These are phyloP conservation scores for Penicillium subrubescens DNA, from an alignment of 495 filamentous ascomycete species.

Conservation along the genomic window DNA sequence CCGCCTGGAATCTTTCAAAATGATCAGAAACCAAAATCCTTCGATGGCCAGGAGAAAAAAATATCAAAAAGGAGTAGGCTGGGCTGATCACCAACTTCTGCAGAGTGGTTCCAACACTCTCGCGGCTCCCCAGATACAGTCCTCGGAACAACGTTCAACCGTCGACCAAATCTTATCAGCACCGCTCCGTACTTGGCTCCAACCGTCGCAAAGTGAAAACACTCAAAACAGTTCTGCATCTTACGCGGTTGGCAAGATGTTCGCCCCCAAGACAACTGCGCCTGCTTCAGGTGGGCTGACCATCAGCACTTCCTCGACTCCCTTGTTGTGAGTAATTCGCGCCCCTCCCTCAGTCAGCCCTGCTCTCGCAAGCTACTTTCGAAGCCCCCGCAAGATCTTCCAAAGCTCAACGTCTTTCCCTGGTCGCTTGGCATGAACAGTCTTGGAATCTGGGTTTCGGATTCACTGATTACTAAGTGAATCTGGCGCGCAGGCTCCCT, in stretches of 20 bases:
- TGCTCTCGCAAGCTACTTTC: background rate
- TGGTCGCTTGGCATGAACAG: background rate
- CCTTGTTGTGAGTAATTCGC: slow-evolving; percentile 62
- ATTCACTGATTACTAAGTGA: background rate
- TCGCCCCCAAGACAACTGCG: slow-evolving; percentile 63
- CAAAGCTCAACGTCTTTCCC: background rate
- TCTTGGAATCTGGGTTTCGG: background rate
- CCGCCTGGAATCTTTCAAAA: background rate
- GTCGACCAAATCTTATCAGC: slow-evolving; percentile 30
- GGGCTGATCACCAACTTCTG: background rate
- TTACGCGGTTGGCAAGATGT: slow-evolving; percentile 34
- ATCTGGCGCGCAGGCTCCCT: background rate
- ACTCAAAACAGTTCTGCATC: slow-evolving; percentile 12
- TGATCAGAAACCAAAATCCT: background rate
- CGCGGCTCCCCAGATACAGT: slow-evolving; percentile 1
- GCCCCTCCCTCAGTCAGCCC: background rate
- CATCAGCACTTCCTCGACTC: slow-evolving; percentile 75
- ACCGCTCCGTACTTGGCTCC: slow-evolving; percentile 9
- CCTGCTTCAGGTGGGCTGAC: slow-evolving; percentile 58
- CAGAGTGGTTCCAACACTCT: background rate
- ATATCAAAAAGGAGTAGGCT: background rate
- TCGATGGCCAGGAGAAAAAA: background rate
- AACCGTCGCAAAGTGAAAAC: background rate
- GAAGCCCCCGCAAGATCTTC: slow-evolving; percentile 2
- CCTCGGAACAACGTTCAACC: slow-evolving; percentile 21